Evolutionary conservation across 1,284 basidiomycete genomes (phyloP).

Genomic region (Cryptococcus hybrid): DNA sequence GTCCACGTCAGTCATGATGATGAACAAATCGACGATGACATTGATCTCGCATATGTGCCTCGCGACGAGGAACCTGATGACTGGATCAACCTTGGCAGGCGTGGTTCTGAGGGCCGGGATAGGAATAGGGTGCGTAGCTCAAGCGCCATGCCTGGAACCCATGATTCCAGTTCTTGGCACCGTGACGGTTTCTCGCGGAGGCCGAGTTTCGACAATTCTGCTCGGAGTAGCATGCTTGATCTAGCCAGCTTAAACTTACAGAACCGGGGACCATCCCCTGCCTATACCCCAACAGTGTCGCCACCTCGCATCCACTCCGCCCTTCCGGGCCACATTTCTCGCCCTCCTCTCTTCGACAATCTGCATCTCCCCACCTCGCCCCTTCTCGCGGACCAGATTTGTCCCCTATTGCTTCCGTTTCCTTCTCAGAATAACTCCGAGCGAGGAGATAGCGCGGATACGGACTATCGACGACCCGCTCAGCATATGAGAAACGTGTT

Average conservation of each 20-base stretch:
- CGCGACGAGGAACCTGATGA: constrained; percentile 13
- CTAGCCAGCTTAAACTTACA: constrained; percentile 13
- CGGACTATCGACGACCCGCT: constrained; percentile 6
- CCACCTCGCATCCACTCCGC: constrained; percentile 1
- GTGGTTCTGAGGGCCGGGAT: neutral
- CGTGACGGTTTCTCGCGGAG: constrained; percentile 27
- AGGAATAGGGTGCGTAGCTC: constrained; percentile 20
- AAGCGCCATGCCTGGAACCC: constrained; percentile 35
- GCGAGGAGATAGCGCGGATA: constrained; percentile 23
- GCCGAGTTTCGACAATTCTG: constrained; percentile 15
- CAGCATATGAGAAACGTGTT: constrained; percentile 3
- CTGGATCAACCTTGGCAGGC: constrained; percentile 11
- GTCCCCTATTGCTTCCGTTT: constrained; percentile 30
- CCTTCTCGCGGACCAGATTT: constrained; percentile 20
- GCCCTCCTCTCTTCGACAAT: constrained; percentile 15
- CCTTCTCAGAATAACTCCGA: constrained; percentile 26
- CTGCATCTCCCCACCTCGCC: constrained; percentile 3
- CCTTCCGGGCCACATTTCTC: constrained; percentile 3
- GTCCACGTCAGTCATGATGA: constrained; percentile 48
- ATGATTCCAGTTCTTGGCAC: constrained; percentile 26
- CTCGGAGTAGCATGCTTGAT: constrained; percentile 4
- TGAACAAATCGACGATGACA: constrained; percentile 50
- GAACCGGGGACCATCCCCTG: constrained; percentile 47
- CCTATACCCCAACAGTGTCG: constrained; percentile 35
- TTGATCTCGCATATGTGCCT: constrained; percentile 32